Evolutionary conservation across 441 rosid genomes (phyloP), one percentile per base, ranked within the genome.

Genomic region (Croton setiger): DNA sequence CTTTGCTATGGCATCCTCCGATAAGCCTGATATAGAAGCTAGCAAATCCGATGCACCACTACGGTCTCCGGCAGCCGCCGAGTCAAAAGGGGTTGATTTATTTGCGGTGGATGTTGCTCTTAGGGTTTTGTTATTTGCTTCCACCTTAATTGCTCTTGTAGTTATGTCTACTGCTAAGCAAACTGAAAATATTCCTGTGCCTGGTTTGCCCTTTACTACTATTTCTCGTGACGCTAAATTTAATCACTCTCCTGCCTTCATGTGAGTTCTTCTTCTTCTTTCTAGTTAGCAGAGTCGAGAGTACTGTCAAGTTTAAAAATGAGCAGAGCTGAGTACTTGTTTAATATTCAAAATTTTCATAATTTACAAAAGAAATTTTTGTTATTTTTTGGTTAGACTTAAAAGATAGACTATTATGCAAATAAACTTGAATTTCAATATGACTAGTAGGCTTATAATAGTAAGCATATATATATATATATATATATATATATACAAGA

Each of bases 161-260:
- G 83, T 92, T 44, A 78, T 87, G 80, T 85, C 80, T 59, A 86
- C 93, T 0, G 72, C 88, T 77, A 80, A 87, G 71, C 88, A 92
- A 79, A 82, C 90, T 0, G 70, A 72, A 68, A 7, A 57, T 36
- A 65, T 72, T 70, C 58, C 63, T 15, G 61, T 71, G 23, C 82
- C 84, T 0, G 73, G 71, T 2, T 0, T 66, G 4, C 72, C 84
- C 35, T 0, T 20, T 0, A 23, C 21, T 13, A 76, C 69, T 17
- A n/a, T n/a, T n/a, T 64, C 35, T 3, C 4, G 27, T 21, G 21
- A 61, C 20, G 96, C 92, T 60, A 87, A 90, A 75, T 92, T 88
- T 66, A 76, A 53, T 20, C 74, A 92, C 57, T 88, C 97, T 0
- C 98, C 97, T 0, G 93, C 96, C 64, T 82, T 87, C 81, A 72